Percentiles rank a stretch among this genome's conserved stretches.
Evolutionary conservation across 2,329 filamentous ascomycete genomes (phyloP).

Genomic region (Aureobasidium musti): DNA sequence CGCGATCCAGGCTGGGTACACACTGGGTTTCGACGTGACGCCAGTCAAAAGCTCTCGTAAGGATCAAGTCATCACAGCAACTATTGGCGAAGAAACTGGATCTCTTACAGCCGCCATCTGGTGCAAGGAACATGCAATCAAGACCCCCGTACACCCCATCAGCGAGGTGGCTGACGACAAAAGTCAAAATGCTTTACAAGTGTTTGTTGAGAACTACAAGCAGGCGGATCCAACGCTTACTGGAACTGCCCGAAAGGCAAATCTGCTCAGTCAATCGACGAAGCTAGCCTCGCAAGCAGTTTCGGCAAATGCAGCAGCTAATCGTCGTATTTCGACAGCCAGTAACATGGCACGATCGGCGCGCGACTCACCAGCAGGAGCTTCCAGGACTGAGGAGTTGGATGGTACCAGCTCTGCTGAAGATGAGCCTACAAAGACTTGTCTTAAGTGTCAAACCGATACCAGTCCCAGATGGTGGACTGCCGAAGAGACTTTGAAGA

Average conservation of each 20-base stretch:
- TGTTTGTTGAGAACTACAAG: constrained; percentile 88
- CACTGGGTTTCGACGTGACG: constrained; percentile 84
- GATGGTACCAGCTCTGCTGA: constrained; percentile 40
- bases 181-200: constrained; percentile 78
- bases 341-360: constrained; percentile 40
- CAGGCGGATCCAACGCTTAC: constrained; percentile 89
- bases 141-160: constrained; percentile 74
- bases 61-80: constrained; percentile 77
- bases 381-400: constrained; percentile 37
- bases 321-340: constrained; percentile 47
- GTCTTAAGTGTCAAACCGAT: constrained; percentile 58
- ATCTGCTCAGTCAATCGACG: constrained; percentile 66
- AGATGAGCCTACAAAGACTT: constrained; percentile 43
- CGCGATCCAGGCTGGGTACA: constrained; percentile 78
- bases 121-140: constrained; percentile 81
- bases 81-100: constrained; percentile 76
- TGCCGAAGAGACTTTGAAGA: constrained; percentile 15
- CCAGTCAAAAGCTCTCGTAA: constrained; percentile 86
- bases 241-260: constrained; percentile 90
- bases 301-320: constrained; percentile 35
- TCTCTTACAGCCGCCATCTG: constrained; percentile 83
- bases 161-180: constrained; percentile 70
- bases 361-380: constrained; percentile 39
- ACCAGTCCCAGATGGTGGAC: constrained; percentile 64
- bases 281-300: constrained; percentile 52